Evolutionary conservation across 306 rosid genomes (phyloP).

Genomic region (Citrullus amarus): DNA sequence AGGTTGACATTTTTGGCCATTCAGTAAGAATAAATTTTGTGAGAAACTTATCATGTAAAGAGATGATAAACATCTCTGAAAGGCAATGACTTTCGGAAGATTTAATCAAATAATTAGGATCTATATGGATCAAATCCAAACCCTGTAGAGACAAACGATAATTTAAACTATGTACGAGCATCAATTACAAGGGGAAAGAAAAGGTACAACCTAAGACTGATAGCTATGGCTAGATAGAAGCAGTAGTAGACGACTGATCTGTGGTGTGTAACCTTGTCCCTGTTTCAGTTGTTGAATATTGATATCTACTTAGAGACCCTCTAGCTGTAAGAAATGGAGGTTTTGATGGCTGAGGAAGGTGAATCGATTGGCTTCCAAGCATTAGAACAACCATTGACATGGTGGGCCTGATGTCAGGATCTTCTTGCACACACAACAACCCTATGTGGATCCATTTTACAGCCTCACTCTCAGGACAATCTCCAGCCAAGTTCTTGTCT

Average conservation of each 20-base stretch:
- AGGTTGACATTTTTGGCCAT: too few relatives aligned
- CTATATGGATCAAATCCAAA: neutral
- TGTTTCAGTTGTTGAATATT: neutral
- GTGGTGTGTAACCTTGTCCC: neutral
- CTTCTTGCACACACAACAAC: constrained; percentile 23
- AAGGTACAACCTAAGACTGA: neutral
- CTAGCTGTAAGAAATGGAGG: constrained; percentile 3
- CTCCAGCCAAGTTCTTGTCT: constrained; percentile 11
- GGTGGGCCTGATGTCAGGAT: constrained; percentile 20
- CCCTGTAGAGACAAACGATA: neutral
- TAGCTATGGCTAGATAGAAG: neutral
- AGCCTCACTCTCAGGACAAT: constrained; percentile 16
- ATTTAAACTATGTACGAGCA: neutral
- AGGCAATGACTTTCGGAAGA: neutral
- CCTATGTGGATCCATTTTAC: constrained; percentile 23
- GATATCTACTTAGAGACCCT: neutral
- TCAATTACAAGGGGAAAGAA: neutral
- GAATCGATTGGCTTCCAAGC: constrained; percentile 3
- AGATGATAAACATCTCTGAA: neutral
- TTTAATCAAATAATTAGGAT: neutral
- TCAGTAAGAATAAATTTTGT: too few relatives aligned
- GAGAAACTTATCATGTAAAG: neutral
- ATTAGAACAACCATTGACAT: constrained; percentile 22
- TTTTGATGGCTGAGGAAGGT: constrained; percentile 2
- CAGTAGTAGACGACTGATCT: neutral